Conservation (phyloP, 225 moss, liverwort and hornwort genomes). For the Asterella californica region DNA sequence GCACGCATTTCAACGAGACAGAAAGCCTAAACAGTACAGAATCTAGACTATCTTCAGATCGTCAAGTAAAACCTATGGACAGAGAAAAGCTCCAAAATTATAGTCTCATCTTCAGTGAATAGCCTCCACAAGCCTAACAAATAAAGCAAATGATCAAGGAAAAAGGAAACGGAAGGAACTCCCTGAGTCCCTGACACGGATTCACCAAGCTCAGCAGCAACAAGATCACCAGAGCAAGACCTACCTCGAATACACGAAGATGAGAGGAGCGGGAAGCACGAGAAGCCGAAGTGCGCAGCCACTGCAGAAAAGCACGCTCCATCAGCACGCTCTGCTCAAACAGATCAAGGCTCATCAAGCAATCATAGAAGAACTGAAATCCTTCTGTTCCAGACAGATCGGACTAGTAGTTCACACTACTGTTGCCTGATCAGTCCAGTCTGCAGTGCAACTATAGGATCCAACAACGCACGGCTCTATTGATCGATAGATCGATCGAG, state of each 20-base stretch:
- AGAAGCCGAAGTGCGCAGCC: slow-evolving; percentile 58
- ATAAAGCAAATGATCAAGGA: too few relatives aligned
- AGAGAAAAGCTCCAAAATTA: too few relatives aligned
- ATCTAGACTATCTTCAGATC: too few relatives aligned
- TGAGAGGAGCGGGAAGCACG: slow-evolving; percentile 25
- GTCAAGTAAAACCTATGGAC: too few relatives aligned
- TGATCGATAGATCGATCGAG: background rate
- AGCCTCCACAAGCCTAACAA: too few relatives aligned
- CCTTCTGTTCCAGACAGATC: background rate
- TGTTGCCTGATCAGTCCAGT: background rate
- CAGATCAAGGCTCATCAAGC: slow-evolving; percentile 47
- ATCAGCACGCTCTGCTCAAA: slow-evolving; percentile 48
- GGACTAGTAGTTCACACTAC: background rate
- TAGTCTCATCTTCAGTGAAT: too few relatives aligned
- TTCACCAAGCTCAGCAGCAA: background rate
- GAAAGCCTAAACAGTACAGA: too few relatives aligned
- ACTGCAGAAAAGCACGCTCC: slow-evolving; percentile 73
- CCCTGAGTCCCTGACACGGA: background rate
- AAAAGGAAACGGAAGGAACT: too few relatives aligned
- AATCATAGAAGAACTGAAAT: slow-evolving; percentile 8
- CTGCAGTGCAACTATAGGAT: background rate
- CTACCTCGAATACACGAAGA: slow-evolving; percentile 48
- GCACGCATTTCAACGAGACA: too few relatives aligned
- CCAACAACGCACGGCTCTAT: background rate
- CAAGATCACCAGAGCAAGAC: slow-evolving; percentile 17